Percentiles rank a stretch among this genome's conserved stretches.
These are phyloP conservation scores for Vitis labrusca DNA, from an alignment of 164 flowering plant species.

Conservation along the genomic window DNA sequence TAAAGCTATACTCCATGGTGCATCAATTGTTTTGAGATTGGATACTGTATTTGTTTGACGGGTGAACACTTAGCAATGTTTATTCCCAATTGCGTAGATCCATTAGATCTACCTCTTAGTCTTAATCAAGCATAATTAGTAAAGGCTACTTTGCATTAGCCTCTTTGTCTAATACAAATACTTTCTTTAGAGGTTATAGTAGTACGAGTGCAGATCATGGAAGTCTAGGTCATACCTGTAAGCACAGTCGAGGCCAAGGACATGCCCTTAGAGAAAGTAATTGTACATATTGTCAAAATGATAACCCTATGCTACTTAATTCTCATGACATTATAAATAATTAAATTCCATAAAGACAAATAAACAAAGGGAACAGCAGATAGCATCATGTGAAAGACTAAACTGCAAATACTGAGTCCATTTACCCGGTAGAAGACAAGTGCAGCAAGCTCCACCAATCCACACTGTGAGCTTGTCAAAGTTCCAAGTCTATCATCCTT, in stretches of 20 bases:
- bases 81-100: not conserved
- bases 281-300: too few relatives aligned
- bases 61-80: not conserved
- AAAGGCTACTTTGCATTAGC: not conserved
- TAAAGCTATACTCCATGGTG: too few relatives aligned
- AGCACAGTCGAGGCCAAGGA: too few relatives aligned
- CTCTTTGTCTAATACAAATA: not conserved
- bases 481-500: slow-evolving; percentile 71
- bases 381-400: not conserved
- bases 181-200: too few relatives aligned
- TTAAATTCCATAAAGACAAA: too few relatives aligned
- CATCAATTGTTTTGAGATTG: too few relatives aligned
- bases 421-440: slow-evolving; percentile 71
- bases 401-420: not conserved
- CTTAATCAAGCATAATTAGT: not conserved
- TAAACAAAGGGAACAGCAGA: too few relatives aligned
- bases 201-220: not conserved
- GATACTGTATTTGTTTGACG: not conserved
- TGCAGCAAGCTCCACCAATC: slow-evolving; percentile 89
- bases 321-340: too few relatives aligned
- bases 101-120: not conserved
- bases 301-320: too few relatives aligned
- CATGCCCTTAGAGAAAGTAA: too few relatives aligned
- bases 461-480: slow-evolving; percentile 44
- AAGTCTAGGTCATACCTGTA: not conserved